Conservation (phyloP, 1,284 basidiomycete species). For the Irpex rosettiformis region DNA sequence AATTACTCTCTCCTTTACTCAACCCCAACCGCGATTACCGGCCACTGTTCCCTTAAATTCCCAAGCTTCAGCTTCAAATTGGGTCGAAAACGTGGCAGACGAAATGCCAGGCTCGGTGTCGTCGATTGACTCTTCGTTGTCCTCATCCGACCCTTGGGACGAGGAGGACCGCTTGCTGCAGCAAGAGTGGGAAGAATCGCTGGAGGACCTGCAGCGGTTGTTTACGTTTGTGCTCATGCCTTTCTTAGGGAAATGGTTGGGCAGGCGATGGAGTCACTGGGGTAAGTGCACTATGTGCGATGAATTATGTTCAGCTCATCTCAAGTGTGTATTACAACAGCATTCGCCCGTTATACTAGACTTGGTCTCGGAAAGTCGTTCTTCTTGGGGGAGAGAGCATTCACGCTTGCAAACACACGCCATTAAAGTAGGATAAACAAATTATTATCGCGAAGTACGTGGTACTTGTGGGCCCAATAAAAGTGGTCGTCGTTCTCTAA, state of each 20-base stretch:
- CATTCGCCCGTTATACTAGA: slow-evolving; percentile 67
- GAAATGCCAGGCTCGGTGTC: slow-evolving; percentile 41
- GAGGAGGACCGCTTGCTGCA: slow-evolving; percentile 75
- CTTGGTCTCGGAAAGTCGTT: slow-evolving; percentile 68
- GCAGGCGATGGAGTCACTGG: slow-evolving; percentile 83
- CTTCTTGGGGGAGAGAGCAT: slow-evolving; percentile 45
- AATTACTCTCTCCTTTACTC: not conserved
- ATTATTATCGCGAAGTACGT: slow-evolving; percentile 2
- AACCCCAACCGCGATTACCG: slow-evolving; percentile 1
- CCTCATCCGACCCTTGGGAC: slow-evolving; percentile 54
- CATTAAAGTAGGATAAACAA: not conserved
- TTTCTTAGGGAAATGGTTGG: slow-evolving; percentile 85
- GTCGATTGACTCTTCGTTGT: slow-evolving; percentile 39
- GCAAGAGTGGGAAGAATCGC: slow-evolving; percentile 89
- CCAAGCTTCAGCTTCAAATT: not conserved
- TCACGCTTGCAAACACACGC: slow-evolving; percentile 2
- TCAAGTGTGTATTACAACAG: slow-evolving; percentile 34
- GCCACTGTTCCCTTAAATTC: not conserved
- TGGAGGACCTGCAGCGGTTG: slow-evolving; percentile 80
- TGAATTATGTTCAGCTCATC: slow-evolving; percentile 12
- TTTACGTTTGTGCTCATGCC: slow-evolving; percentile 80
- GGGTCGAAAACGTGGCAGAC: slow-evolving; percentile 2
- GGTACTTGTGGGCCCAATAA: not conserved
- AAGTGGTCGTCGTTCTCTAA: slow-evolving; percentile 24
- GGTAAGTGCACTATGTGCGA: slow-evolving; percentile 44